Evolutionary conservation across 257 asterid species (phyloP), one percentile per base, ranked within the genome.

Genomic region (Rhazya stricta): DNA sequence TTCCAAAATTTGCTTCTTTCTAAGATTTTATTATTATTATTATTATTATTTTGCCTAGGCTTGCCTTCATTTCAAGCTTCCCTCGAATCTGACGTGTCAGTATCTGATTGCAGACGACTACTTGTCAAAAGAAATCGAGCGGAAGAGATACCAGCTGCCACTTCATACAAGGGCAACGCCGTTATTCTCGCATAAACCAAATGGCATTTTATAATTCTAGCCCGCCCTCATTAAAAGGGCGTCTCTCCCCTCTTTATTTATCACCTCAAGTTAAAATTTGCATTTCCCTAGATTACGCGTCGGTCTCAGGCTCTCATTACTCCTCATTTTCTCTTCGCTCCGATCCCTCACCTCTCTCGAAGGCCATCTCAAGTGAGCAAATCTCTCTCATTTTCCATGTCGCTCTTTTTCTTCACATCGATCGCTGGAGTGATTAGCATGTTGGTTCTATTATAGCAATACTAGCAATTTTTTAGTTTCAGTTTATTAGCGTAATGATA

Each of bases 261-360:
- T 53, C 67, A 72, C 80, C 67, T 25, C 84, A 60, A 53, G 32
- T 77, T 51, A 62, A 18, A 34, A 62, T 58, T 67, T 74, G 27
- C 53, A 16, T 54, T 46, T 56, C 30, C 74, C 71, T 67, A 42
- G 9, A 72, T 73, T 50, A 37, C 72, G 80, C 85, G 85, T 81
- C 76, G 69, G 57, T 84, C 87, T 76, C 80, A 78, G 84, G 83
- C 81, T 74, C 63, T 62, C 74, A 15, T 9, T 65, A 50, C 62
- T n/a, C 54, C 3, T 74, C 57, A 0, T 51, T 73, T 48, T 73
- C 70, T 58, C 37, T 18, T 32, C 62, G 8, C 63, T 69, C 58
- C 74, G 71, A 58, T 77, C 67, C 42, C 69, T 57, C 65, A 30
- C 69, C 34, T 23, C 65, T 56, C 66, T 15, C 48, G 32, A 25